These are phyloP conservation scores for Cicer cuneatum DNA, from an alignment of 306 rosid species.

Conservation along the genomic window DNA sequence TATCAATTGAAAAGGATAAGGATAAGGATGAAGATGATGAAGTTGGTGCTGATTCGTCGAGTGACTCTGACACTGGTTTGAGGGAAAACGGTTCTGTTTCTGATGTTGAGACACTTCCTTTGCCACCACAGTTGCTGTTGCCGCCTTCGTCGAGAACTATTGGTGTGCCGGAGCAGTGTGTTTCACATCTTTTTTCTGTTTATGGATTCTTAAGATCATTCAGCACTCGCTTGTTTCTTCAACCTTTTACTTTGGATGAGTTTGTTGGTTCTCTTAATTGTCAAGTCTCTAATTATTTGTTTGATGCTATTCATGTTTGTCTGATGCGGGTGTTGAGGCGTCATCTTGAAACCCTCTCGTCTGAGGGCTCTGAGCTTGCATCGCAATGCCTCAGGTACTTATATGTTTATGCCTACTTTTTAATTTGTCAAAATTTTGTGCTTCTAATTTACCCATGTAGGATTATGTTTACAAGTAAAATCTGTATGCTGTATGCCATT, in stretches of 20 bases:
- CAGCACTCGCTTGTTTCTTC: constrained; percentile 67
- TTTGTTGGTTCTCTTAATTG: constrained; percentile 87
- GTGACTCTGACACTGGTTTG: constrained; percentile 48
- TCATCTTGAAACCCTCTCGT: constrained; percentile 69
- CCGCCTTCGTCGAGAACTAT: constrained; percentile 81
- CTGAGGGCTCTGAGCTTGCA: constrained; percentile 75
- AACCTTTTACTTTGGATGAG: constrained; percentile 86
- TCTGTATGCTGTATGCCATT: background rate
- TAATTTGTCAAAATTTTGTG: background rate
- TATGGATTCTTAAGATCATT: constrained; percentile 86
- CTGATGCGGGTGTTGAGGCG: constrained; percentile 72
- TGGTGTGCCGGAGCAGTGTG: constrained; percentile 80
- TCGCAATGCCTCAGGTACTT: constrained; percentile 77
- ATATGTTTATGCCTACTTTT: background rate
- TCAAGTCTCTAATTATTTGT: constrained; percentile 57
- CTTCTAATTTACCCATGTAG: constrained; percentile 13
- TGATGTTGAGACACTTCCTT: constrained; percentile 45
- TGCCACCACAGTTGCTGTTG: constrained; percentile 62
- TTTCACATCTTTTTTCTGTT: constrained; percentile 75
- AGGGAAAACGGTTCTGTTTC: constrained; percentile 43
- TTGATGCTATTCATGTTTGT: constrained; percentile 82
- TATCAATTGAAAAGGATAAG: constrained; percentile 39
- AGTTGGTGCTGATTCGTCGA: constrained; percentile 50
- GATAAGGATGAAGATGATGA: constrained; percentile 48
- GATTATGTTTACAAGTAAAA: constrained; percentile 27